Percentiles rank a stretch among this genome's conserved stretches.
These are phyloP conservation scores for Voacanga thouarsii DNA, from an alignment of 257 asterid species.

Conservation along the genomic window DNA sequence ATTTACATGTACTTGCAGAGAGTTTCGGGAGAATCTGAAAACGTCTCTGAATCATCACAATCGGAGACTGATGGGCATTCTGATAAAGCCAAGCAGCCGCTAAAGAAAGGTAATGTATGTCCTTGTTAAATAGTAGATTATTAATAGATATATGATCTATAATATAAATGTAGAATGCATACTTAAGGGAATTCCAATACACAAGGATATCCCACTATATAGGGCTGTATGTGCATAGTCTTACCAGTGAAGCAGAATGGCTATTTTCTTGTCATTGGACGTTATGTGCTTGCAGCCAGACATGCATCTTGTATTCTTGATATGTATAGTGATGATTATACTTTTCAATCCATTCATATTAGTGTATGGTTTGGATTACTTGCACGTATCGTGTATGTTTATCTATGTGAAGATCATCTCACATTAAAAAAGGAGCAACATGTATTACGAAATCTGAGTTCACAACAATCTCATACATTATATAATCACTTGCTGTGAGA, in stretches of 20 bases:
- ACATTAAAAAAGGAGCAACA: not conserved
- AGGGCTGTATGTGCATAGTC: not conserved
- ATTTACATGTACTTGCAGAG: conserved; percentile 42
- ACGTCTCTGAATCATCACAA: conserved; percentile 54
- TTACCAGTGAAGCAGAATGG: not conserved
- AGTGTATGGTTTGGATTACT: not conserved
- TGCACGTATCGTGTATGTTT: not conserved
- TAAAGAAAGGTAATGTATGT: conserved; percentile 66
- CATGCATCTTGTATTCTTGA: not conserved
- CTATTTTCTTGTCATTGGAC: not conserved
- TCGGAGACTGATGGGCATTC: conserved; percentile 50
- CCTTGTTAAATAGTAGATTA: not conserved
- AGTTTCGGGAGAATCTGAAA: conserved; percentile 63
- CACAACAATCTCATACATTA: not conserved
- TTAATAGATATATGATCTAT: not conserved
- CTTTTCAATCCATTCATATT: not conserved
- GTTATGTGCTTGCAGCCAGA: not conserved
- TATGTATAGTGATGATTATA: not conserved
- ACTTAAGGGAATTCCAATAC: not conserved
- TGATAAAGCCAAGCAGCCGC: conserved; percentile 42
- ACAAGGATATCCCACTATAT: not conserved
- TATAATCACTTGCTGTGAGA: too few relatives aligned
- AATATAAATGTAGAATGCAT: not conserved
- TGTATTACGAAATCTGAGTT: not conserved
- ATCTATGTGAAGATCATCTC: too few relatives aligned